These are phyloP conservation scores for Pichia sporocuriosa DNA, from an alignment of 805 yeast genomes.

Conservation along the genomic window DNA sequence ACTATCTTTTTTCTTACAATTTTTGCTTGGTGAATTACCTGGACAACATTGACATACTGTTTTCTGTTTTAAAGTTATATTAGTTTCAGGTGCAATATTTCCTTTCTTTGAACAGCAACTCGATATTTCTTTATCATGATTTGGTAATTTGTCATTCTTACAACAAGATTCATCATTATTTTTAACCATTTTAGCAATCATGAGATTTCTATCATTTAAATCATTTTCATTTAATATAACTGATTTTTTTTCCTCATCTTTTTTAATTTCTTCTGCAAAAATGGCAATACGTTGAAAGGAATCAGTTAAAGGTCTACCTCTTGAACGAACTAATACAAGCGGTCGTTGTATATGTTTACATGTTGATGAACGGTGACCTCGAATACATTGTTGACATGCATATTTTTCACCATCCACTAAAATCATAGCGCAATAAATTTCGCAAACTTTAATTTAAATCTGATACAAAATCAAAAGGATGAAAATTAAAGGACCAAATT, in stretches of 20 bases:
- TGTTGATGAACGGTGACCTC: constrained; percentile 87
- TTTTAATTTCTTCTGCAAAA: constrained; percentile 35
- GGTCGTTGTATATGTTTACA: constrained; percentile 80
- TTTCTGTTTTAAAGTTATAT: neutral
- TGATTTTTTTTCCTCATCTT: constrained; percentile 2
- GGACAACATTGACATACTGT: constrained; percentile 4
- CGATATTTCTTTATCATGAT: neutral
- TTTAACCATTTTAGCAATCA: constrained; percentile 3
- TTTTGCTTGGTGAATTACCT: neutral
- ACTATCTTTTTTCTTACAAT: constrained; percentile 9
- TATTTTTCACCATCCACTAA: constrained; percentile 72
- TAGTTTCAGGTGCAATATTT: neutral
- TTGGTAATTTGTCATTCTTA: neutral
- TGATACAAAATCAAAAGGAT: no score
- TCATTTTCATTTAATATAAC: neutral
- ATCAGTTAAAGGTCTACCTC: constrained; percentile 76
- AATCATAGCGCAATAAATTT: constrained; percentile 44
- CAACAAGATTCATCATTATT: neutral
- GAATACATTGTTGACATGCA: constrained; percentile 79
- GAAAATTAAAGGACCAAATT: no score
- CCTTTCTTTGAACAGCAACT: neutral
- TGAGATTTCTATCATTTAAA: neutral
- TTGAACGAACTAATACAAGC: constrained; percentile 76
- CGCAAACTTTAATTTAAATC: no score
- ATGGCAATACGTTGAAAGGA: constrained; percentile 56